Base-by-base conservation (phyloP, 2,329 filamentous ascomycete genomes). In the Dissoconium aciculare region DNA sequence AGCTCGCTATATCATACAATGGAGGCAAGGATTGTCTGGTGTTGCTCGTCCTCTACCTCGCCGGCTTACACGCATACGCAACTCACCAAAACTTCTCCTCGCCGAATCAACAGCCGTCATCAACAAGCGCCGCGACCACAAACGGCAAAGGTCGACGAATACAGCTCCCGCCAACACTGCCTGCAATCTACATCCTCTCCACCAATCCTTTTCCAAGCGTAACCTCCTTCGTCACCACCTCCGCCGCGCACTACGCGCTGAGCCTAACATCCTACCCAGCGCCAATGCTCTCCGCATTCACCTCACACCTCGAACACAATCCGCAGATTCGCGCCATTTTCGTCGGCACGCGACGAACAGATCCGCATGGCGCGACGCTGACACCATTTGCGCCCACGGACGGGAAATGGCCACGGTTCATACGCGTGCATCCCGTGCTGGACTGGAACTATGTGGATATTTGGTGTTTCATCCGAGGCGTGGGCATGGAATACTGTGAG, bases 1-100 rank as follows among this genome's bases (percentile, higher is more conserved):
- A 91, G 51, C 67, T 95, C 37, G 83, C 85, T 4, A 66, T 95
- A 41, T 92, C 87, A 34, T 98, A 94, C 60, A 98, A 98, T 48
- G 89, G 89, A 51, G 89, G 89, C 38, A 98, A 98, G 57, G 89
- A 95, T 65, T 95, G 87, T 49, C 77, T 95, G 11, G 85, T 95
- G 31, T 73, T 95, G 11, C 67, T 95, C 5, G 69, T 94, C 48
- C 65, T 95, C 41, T 82, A 93, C 50, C 74, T 95, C 43, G 75
- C 78, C 38, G 64, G 64, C 12, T 55, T 75, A 2, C 59, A 65
- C 44, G 47, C 45, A n/a, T 46, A 50, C 28, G 36, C 42, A 16
- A 46, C 52, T 12, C 41, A 44, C 16, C 37, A 39, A 28, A 34
- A 47, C 23, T 19, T 17, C 35, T 15, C 43, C 40, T 40, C 13